Conservation (phyloP, 2,329 filamentous ascomycete species). For the Penicillium paneum region DNA sequence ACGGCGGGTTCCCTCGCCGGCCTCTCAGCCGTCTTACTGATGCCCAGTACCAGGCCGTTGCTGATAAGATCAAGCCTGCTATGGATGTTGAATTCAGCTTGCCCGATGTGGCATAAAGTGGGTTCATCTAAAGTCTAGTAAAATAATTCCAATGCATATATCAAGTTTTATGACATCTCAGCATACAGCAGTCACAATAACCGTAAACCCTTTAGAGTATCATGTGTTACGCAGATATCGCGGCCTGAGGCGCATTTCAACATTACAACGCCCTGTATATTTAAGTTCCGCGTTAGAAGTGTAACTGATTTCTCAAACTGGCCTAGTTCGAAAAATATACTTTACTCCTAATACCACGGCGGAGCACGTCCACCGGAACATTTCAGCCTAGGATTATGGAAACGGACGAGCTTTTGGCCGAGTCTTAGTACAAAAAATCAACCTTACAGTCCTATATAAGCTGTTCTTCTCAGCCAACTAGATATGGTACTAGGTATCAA, state of each 20-base stretch:
- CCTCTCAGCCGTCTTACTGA: slow-evolving; percentile 48
- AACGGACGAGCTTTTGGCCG: neutral
- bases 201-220: no score
- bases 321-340: neutral
- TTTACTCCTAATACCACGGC: neutral
- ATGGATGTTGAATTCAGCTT: slow-evolving; percentile 36
- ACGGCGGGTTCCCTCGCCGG: slow-evolving; percentile 72
- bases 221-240: no score
- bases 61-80: slow-evolving; percentile 35
- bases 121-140: neutral
- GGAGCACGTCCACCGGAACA: neutral
- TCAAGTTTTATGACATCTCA: no score
- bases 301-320: neutral
- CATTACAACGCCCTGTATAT: neutral
- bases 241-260: neutral
- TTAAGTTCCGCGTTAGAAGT: neutral
- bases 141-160: slow-evolving; percentile 3
- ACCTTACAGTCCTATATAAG: neutral
- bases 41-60: slow-evolving; percentile 30
- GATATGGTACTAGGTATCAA: neutral
- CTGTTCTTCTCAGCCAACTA: neutral
- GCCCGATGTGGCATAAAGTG: slow-evolving; percentile 33
- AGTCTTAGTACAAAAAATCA: neutral
- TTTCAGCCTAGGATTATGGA: neutral
- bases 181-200: no score